These are phyloP conservation scores for Aschersonia sp. DNA, from an alignment of 2,329 filamentous ascomycete genomes.

Conservation along the genomic window DNA sequence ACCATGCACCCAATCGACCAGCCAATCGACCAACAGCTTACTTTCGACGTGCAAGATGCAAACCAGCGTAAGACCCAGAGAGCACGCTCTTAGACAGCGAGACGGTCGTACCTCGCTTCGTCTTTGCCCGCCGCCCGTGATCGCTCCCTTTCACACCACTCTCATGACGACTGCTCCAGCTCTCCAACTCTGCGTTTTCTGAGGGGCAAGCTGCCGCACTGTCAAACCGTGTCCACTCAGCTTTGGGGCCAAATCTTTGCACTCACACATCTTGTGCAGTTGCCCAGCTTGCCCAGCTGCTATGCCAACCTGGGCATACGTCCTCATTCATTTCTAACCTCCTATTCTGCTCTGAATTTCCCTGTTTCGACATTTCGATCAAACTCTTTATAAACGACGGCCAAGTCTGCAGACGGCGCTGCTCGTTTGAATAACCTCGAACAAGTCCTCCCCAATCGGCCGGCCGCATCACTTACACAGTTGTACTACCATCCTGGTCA, in stretches of 20 bases:
- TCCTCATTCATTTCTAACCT: not conserved
- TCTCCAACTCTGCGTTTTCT: not conserved
- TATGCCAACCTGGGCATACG: too few species aligned
- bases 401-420: too few species aligned
- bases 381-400: too few species aligned
- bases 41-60: not conserved
- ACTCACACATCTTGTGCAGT: constrained; percentile 2
- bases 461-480: not conserved
- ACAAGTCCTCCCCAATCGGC: not conserved
- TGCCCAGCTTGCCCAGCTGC: too few species aligned
- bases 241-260: not conserved
- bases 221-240: not conserved
- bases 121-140: not conserved
- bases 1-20: not conserved
- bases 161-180: too few species aligned
- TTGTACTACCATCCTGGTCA: not conserved
- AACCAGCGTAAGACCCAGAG: not conserved
- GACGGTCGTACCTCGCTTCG: not conserved
- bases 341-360: too few species aligned
- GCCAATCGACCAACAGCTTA: not conserved
- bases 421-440: too few species aligned
- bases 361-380: too few species aligned
- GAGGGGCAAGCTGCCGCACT: not conserved
- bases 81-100: not conserved
- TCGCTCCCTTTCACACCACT: not conserved